Conservation (phyloP, 495 filamentous ascomycete genomes). For the Parmelia sp. region DNA sequence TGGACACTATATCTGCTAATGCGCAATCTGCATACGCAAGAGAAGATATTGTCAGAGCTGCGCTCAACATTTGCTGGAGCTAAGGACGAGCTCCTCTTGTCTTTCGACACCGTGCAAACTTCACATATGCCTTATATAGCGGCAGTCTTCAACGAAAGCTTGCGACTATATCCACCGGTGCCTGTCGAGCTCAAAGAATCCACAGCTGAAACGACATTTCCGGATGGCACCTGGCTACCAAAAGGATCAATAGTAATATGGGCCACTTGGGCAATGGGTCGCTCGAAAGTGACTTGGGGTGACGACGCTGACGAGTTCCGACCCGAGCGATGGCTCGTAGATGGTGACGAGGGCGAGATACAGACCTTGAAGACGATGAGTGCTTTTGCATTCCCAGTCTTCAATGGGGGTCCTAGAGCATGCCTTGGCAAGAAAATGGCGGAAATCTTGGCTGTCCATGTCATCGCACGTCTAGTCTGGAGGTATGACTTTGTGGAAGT, state of each 20-base stretch:
- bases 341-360: conserved; percentile 16
- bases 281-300: conserved; percentile 49
- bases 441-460: conserved; percentile 48
- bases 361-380: conserved; percentile 34
- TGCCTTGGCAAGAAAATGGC: conserved; percentile 58
- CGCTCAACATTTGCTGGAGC: conserved; percentile 5
- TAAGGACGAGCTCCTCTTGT: conserved; percentile 10
- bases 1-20: conserved; percentile 55
- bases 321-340: conserved; percentile 46
- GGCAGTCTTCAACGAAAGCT: conserved; percentile 51
- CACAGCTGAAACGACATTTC: conserved; percentile 43
- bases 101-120: conserved; percentile 37
- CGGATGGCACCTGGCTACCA: conserved; percentile 53
- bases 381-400: conserved; percentile 53
- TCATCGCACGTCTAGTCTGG: conserved; percentile 43
- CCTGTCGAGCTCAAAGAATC: conserved; percentile 56
- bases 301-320: conserved; percentile 47
- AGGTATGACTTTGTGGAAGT: conserved; percentile 42
- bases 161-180: conserved; percentile 53
- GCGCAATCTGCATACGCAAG: conserved; percentile 35
- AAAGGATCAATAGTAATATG: conserved; percentile 47
- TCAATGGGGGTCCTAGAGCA: conserved; percentile 52
- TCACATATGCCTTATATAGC: conserved; percentile 45
- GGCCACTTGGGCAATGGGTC: conserved; percentile 56
- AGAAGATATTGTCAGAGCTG: conserved; percentile 41